Percentiles rank a stretch among this genome's conserved stretches.
These are phyloP conservation scores for Leavenworthia alabamica DNA, from an alignment of 345 rosid species.

Conservation along the genomic window DNA sequence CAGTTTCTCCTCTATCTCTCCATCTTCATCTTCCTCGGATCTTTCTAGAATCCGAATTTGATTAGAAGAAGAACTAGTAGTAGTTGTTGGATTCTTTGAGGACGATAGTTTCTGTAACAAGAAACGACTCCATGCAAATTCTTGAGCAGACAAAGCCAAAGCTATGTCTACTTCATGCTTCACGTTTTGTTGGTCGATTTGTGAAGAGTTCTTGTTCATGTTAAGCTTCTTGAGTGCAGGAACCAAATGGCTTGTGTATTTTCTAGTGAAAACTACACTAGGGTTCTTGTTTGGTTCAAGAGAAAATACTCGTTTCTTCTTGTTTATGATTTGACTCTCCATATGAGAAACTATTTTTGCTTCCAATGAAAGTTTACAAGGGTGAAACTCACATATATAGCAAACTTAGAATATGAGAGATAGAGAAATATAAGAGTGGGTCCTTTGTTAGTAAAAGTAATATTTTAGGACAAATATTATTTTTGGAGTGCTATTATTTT, in stretches of 20 bases:
- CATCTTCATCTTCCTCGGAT: slow-evolving; percentile 10
- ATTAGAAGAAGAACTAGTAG: slow-evolving; percentile 3
- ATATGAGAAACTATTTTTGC: slow-evolving; percentile 13
- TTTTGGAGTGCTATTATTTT: not conserved
- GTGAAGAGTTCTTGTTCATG: not conserved
- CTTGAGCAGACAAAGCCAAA: slow-evolving; percentile 33
- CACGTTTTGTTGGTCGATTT: slow-evolving; percentile 16
- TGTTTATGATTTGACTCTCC: slow-evolving; percentile 24
- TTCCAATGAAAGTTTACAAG: not conserved
- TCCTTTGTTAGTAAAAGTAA: slow-evolving; percentile 8
- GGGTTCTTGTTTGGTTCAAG: slow-evolving; percentile 21
- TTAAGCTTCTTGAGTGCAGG: slow-evolving; percentile 34
- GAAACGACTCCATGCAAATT: slow-evolving; percentile 41
- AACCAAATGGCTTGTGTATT: slow-evolving; percentile 29
- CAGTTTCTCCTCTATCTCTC: slow-evolving; percentile 14
- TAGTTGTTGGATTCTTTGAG: not conserved
- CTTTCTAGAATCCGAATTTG: not conserved
- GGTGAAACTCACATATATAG: slow-evolving; percentile 1
- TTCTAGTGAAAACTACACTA: slow-evolving; percentile 21
- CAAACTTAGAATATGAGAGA: not conserved
- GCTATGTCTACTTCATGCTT: slow-evolving; percentile 42
- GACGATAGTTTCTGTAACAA: slow-evolving; percentile 20
- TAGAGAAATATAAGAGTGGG: not conserved
- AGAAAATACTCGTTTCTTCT: slow-evolving; percentile 29
- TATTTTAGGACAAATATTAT: too few relatives aligned